Base-by-base conservation (phyloP, 2,329 filamentous ascomycete species). In the Alternaria sp. region DNA sequence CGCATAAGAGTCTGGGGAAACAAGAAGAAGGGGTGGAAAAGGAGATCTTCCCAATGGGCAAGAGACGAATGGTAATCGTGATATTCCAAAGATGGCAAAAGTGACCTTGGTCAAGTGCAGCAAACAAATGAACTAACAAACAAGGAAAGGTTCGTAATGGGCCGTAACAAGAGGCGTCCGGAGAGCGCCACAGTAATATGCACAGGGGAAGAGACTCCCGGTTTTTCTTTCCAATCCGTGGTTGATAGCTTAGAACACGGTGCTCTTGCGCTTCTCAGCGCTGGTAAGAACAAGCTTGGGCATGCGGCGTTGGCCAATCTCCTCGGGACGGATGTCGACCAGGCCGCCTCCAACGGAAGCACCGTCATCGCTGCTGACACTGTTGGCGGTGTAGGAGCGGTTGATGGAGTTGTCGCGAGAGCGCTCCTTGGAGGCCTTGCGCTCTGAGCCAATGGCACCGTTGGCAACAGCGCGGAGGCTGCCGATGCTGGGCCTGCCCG, bases 251-350 rank as follows among this genome's bases (percentile, higher is more conserved):
- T 84, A 90, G 76, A 86, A 87, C 77, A 88, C 81, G 63, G 87
- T 84, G 81, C 87, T 91, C 86, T 93, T 96, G 81, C 94, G 92
- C 88, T 97, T 97, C 85, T 97, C 94, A 66, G 90, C 91, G 79
- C 89, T 94, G 70, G 92, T 94, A 70, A 97, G 87, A 70, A 97
- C 91, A 77, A 97, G 88, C 86, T 94, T 91, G 58, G 93, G 91
- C 71, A 91, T 92, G 85, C 93, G 92, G 81, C 93, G 89, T 63
- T 87, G 85, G 45, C 79, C 79, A 68, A 83, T 83, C 80, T 89
- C 87, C 82, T 84, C 83, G 21, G 78, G 73, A 28, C 81, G 80
- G 59, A 85, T 78, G 68, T 86, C 84, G 20, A 84, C 79, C 55
- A 86, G 77, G 62, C 83, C 92, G 65, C 88, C 86, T 81, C 83